phyloP scores from a whole-genome alignment of 306 rosid genomes.

The Medicago ruthenica region DNA sequence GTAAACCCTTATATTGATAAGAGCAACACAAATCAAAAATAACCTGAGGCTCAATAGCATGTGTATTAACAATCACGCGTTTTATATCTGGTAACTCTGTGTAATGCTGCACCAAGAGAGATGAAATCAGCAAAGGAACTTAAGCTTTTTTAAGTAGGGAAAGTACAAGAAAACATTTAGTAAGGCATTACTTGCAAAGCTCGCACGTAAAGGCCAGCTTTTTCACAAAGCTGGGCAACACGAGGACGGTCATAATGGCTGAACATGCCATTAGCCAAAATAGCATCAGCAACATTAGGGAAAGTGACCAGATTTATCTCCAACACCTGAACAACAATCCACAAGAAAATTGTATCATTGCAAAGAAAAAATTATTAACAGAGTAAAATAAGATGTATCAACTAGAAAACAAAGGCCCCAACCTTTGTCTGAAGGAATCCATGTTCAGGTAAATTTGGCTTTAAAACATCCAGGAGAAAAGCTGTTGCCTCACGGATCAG shows the following conservation, averaged over 20 bases:
- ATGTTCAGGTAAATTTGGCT: conserved; percentile 97
- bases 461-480: conserved; percentile 90
- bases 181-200: conserved; percentile 83
- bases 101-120: conserved; percentile 83
- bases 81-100: conserved; percentile 95
- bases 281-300: conserved; percentile 98
- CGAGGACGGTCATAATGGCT: conserved; percentile 99
- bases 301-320: conserved; percentile 98
- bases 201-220: conserved; percentile 94
- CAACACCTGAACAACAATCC: conserved; percentile 69
- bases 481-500: conserved; percentile 99
- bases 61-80: conserved; percentile 96
- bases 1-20: conserved; percentile 32
- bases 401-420: conserved; percentile 33
- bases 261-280: conserved; percentile 99
- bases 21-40: conserved; percentile 46
- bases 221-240: conserved; percentile 96
- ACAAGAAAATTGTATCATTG: conserved; percentile 39
- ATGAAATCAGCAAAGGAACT: conserved; percentile 37
- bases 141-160: conserved; percentile 22
- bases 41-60: conserved; percentile 99
- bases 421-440: conserved; percentile 96
- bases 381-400: conserved; percentile 5
- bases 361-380: conserved; percentile 18
- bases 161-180: conserved; percentile 25